Conservation (phyloP, 2,329 filamentous ascomycete species). For the Exserohilum turcica region DNA sequence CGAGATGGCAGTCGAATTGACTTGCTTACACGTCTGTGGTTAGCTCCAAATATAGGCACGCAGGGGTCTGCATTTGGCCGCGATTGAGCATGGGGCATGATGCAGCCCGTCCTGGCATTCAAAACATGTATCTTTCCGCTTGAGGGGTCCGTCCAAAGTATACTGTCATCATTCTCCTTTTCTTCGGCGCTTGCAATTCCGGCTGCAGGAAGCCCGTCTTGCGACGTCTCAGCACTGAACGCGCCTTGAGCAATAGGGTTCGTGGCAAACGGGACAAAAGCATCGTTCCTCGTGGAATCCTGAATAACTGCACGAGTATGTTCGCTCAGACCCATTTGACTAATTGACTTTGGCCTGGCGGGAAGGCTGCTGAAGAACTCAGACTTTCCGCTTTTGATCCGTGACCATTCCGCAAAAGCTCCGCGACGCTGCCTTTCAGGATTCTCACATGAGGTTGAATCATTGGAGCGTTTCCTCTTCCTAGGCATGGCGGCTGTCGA, state of each 20-base stretch:
- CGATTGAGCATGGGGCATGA: slow-evolving; percentile 29
- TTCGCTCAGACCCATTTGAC: background rate
- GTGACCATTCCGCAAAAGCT: slow-evolving; percentile 49
- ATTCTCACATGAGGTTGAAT: background rate
- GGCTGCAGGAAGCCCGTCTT: background rate
- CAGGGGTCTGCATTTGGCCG: slow-evolving; percentile 12
- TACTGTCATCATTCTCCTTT: slow-evolving; percentile 39
- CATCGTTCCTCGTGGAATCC: background rate
- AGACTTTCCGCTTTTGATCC: slow-evolving; percentile 51
- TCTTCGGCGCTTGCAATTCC: background rate
- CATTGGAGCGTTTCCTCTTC: slow-evolving; percentile 30
- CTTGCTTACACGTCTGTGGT: slow-evolving; percentile 32
- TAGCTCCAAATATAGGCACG: background rate
- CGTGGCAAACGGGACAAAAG: slow-evolving; percentile 15
- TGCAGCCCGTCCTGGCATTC: slow-evolving; percentile 62
- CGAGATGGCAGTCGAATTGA: slow-evolving; percentile 40
- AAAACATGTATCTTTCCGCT: slow-evolving; percentile 60
- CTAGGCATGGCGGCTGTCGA: background rate
- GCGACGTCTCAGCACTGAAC: slow-evolving; percentile 4
- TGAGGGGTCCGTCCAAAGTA: slow-evolving; percentile 66
- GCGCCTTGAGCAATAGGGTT: slow-evolving; percentile 19
- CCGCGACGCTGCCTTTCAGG: slow-evolving; percentile 7
- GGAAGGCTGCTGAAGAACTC: slow-evolving; percentile 39
- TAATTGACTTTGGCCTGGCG: slow-evolving; percentile 5
- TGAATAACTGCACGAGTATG: background rate